Conservation (phyloP, 2,329 filamentous ascomycete genomes). For the Pseudogymnoascus sp. region DNA sequence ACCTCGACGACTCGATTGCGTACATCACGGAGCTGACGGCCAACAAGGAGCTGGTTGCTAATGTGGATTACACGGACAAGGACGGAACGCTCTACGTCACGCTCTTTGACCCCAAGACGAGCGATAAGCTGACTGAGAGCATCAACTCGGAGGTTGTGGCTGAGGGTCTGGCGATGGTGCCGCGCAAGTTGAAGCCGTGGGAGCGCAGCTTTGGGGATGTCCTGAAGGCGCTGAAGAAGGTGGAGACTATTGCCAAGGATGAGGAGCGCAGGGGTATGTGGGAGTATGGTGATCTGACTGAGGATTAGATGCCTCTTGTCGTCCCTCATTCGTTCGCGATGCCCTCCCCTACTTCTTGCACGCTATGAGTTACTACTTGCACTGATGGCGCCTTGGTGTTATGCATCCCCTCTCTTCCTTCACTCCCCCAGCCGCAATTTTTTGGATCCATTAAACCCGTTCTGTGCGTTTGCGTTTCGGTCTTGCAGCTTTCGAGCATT, state of each 20-base stretch:
- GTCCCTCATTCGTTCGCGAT: not conserved
- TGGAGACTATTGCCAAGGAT: slow-evolving; percentile 71
- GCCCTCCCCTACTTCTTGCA: not conserved
- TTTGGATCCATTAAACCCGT: not conserved
- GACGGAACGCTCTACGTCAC: slow-evolving; percentile 82
- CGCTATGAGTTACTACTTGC: not conserved
- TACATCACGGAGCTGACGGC: slow-evolving; percentile 70
- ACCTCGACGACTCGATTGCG: slow-evolving; percentile 69
- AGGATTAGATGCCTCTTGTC: slow-evolving; percentile 52
- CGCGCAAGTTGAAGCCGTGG: slow-evolving; percentile 85
- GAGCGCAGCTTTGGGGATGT: slow-evolving; percentile 70
- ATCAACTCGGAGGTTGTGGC: slow-evolving; percentile 82
- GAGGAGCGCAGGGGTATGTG: slow-evolving; percentile 79
- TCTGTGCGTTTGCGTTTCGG: not conserved
- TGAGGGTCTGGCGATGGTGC: slow-evolving; percentile 83
- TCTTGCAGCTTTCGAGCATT: not conserved
- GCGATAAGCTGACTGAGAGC: slow-evolving; percentile 61
- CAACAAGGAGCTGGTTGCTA: slow-evolving; percentile 73
- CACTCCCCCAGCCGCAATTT: not conserved
- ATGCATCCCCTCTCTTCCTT: not conserved
- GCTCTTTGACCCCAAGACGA: slow-evolving; percentile 68
- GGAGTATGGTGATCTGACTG: slow-evolving; percentile 96
- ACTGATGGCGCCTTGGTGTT: not conserved
- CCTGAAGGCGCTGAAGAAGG: slow-evolving; percentile 62
- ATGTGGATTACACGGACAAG: slow-evolving; percentile 79